Evolutionary conservation across 176 grass and related monocot genomes (phyloP).

Genomic region (Secale cereale): DNA sequence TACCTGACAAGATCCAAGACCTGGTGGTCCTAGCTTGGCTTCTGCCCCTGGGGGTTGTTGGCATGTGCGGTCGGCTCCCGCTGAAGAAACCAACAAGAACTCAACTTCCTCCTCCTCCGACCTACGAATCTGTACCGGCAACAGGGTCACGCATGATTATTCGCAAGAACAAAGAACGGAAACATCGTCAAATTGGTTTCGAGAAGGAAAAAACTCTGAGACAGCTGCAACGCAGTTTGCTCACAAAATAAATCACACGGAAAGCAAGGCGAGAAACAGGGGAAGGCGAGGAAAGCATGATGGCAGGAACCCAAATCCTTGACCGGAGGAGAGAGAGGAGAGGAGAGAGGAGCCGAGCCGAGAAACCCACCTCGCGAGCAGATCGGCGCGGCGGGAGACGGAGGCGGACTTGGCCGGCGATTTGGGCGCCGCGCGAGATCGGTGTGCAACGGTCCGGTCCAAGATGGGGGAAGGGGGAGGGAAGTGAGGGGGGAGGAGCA

Average conservation of each 20-base stretch:
- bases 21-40: conserved; percentile 57
- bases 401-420: background rate
- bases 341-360: background rate
- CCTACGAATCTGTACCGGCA: conserved; percentile 15
- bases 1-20: conserved; percentile 63
- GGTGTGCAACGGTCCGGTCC: conserved; percentile 16
- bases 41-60: conserved; percentile 51
- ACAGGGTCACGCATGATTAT: background rate
- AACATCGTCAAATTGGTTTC: background rate
- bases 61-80: conserved; percentile 47
- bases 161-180: background rate
- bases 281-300: background rate
- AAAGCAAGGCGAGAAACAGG: background rate
- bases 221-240: background rate
- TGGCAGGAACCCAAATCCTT: conserved; percentile 6
- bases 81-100: conserved; percentile 22
- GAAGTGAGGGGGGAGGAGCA: conserved; percentile 6
- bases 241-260: background rate
- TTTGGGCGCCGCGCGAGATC: conserved; percentile 18
- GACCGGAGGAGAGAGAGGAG: background rate
- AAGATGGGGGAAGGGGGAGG: background rate
- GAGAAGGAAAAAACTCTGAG: background rate
- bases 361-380: background rate
- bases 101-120: background rate
- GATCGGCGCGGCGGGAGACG: background rate